Base-by-base conservation (phyloP, 2,329 filamentous ascomycete species). In the Fusarium longipes region DNA sequence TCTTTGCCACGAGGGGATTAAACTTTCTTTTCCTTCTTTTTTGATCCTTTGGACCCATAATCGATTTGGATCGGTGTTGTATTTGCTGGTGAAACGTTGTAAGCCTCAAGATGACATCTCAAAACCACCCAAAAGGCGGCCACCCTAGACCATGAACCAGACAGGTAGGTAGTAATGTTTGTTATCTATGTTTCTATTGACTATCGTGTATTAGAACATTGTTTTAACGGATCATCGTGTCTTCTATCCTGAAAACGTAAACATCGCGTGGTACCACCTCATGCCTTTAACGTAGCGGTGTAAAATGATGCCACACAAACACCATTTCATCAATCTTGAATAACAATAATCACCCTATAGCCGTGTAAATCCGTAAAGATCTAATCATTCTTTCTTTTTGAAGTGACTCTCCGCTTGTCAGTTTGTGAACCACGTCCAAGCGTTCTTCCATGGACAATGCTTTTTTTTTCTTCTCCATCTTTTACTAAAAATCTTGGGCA, bases 211-310 rank as follows among this genome's bases (percentile, higher is more conserved):
- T 36, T 32, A 49, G 39, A 24, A 51, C 29, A 20, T 18, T 48
- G 30, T 53, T 50, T n/a, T 29, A 32, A 38, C 12, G n/a, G 17
- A 45, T 32, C 27, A 52, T 44, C 22, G 3, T 17, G 17, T 4
- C 14, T 18, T 18, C 49, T 17, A 25, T 15, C 24, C 30, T 18
- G 24, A 38, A 49, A 24, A 27, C 27, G 43, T 17, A 38, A 32
- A 57, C 29, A 57, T 58, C 60, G 44, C 29, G 29, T 58, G 65
- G 63, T 56, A 24, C 11, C 39, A 49, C 25, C 44, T 17, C 20
- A 25, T 40, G 27, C 29, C 18, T 25, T 8, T 27, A 4, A 63
- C 17, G 42, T 57, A 42, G 43, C 60, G 64, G 55, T 67, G 47
- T 36, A 35, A 20, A 45, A 63, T 68, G 50, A 32, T 29, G 30